Conservation (phyloP, 2,329 filamentous ascomycete species). For the Nemania diffusa region DNA sequence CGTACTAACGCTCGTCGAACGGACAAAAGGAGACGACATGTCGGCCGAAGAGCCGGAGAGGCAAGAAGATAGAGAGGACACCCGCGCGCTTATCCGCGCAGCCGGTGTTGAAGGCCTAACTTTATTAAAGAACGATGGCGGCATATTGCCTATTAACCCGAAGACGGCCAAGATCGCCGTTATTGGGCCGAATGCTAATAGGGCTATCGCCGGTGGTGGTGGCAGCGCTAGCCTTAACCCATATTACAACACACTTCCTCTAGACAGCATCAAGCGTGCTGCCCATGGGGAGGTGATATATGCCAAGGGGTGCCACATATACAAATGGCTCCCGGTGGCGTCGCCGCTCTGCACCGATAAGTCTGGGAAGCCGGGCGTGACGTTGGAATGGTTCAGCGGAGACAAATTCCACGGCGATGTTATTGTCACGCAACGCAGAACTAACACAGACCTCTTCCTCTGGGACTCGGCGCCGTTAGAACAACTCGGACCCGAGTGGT, state of each 20-base stretch:
- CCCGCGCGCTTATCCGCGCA: slow-evolving; percentile 67
- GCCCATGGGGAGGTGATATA: slow-evolving; percentile 67
- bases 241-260: slow-evolving; percentile 73
- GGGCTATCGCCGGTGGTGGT: slow-evolving; percentile 73
- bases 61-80: slow-evolving; percentile 67
- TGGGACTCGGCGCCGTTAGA: slow-evolving; percentile 74
- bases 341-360: slow-evolving; percentile 67
- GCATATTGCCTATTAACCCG: slow-evolving; percentile 67
- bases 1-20: slow-evolving; percentile 68
- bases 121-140: slow-evolving; percentile 70
- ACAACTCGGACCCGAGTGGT: slow-evolving; percentile 71
- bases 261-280: slow-evolving; percentile 68
- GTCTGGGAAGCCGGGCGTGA: slow-evolving; percentile 68
- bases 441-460: slow-evolving; percentile 74
- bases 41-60: slow-evolving; percentile 66
- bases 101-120: slow-evolving; percentile 72
- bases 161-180: slow-evolving; percentile 69
- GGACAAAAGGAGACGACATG: slow-evolving; percentile 69
- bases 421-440: slow-evolving; percentile 66
- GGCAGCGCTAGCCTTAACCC: slow-evolving; percentile 75
- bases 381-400: slow-evolving; percentile 71
- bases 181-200: slow-evolving; percentile 74
- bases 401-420: slow-evolving; percentile 70
- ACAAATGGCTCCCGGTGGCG: slow-evolving; percentile 73
- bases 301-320: slow-evolving; percentile 70